Evolutionary conservation across 495 filamentous ascomycete genomes (phyloP), one percentile per base, ranked within the genome.

Genomic region (Cairneyella variabilis): DNA sequence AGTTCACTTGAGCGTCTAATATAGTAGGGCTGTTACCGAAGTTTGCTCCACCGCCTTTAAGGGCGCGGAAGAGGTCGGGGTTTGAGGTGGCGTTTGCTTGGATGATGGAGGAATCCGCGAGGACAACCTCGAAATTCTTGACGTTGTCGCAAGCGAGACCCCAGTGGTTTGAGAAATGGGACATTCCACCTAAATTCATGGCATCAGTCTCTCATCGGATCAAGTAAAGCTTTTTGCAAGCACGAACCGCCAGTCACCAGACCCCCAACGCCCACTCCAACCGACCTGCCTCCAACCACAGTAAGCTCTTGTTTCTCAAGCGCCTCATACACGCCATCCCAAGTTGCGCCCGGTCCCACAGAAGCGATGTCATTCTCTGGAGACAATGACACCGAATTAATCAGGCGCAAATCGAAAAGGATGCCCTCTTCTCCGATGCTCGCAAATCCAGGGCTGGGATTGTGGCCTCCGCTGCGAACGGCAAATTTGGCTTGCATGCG

Each of bases 1-100:
- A n/a, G n/a, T n/a, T n/a, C n/a, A n/a, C n/a, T n/a, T n/a, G n/a
- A n/a, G n/a, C n/a, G n/a, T n/a, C n/a, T n/a, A n/a, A n/a, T n/a
- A n/a, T n/a, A n/a, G n/a, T n/a, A n/a, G n/a, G n/a, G n/a, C n/a
- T n/a, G n/a, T 3, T 71, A 3, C 77, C 79, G 52, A 77, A 79
- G 60, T 82, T 80, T 55, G 65, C 70, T 1, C 63, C 46, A n/a
- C 79, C 78, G 3, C 79, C 80, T 44, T 80, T 82, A 1, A 83
- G 69, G 6, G 78, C 77, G 46, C 56, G 59, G 64, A 65, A 81
- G 7, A 83, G 60, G 40, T 84, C 80, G 1, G 44, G 20, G 17
- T 43, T 32, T 0, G 66, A 2, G 36, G 79, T 69, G 0, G 51
- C 49, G 0, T 51, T 79, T 36, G 73, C 77, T 32, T 76, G 69